Percentiles rank a stretch among this genome's conserved stretches.
These are phyloP conservation scores for Yarrowia yakushimensis DNA, from an alignment of 805 yeast species.

Conservation along the genomic window DNA sequence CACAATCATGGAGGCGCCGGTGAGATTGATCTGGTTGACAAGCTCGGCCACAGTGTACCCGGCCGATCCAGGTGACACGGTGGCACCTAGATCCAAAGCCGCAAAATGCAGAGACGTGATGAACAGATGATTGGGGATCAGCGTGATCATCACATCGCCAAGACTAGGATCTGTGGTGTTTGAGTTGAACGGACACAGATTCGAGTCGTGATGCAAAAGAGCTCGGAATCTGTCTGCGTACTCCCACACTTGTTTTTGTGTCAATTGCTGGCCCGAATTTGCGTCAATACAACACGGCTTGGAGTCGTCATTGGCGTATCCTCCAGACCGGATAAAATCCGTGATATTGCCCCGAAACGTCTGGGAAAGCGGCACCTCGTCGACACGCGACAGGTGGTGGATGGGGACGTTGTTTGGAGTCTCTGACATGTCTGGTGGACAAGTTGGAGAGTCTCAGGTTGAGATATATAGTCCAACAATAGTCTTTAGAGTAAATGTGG, in stretches of 20 bases:
- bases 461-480: too few species aligned
- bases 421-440: background rate
- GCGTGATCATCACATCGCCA: conserved; percentile 12
- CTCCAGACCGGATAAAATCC: conserved; percentile 10
- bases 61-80: conserved; percentile 17
- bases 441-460: too few species aligned
- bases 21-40: conserved; percentile 15
- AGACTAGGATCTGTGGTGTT: background rate
- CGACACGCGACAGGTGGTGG: background rate
- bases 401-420: background rate
- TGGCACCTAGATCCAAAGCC: conserved; percentile 13
- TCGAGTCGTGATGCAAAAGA: background rate
- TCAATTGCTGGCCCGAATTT: background rate
- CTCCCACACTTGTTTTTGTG: conserved; percentile 19
- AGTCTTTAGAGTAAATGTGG: too few species aligned
- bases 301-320: background rate
- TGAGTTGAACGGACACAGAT: background rate
- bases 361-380: background rate
- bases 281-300: conserved; percentile 18
- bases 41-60: conserved; percentile 23
- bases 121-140: conserved; percentile 17
- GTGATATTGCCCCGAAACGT: conserved; percentile 10
- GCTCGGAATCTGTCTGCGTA: conserved; percentile 8
- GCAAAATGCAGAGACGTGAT: conserved; percentile 19
- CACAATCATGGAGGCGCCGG: background rate